Evolutionary conservation across 306 rosid genomes (phyloP), one percentile per base, ranked within the genome.

Genomic region (Vicia villosa): DNA sequence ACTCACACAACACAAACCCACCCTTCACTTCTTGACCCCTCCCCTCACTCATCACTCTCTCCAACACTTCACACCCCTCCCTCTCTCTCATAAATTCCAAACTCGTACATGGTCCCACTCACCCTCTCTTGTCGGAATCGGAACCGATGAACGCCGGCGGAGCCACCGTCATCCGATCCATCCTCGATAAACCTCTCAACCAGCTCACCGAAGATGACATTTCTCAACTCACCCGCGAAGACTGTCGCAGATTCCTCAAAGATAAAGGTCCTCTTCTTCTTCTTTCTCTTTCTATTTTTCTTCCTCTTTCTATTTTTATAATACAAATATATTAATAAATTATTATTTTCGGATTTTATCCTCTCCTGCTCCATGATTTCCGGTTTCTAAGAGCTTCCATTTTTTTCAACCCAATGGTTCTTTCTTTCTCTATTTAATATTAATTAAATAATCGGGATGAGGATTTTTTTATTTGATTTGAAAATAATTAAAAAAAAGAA

Each of bases 191-290:
- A 74, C 99, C 99, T 52, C 92, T 95, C 20, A 81, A 70, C 74
- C 96, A 89, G 76, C 87, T 95, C 67, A 95, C 97, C 20, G 99
- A 95, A 75, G 97, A 95, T 80, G 99, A 95, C 92, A 91, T 95
- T 87, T 91, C 97, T 11, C 96, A 95, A 83, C 92, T 95, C 89
- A 95, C 99, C 32, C 97, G 99, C 24, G 99, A 95, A 69, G 97
- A 91, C 76, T 95, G 97, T 78, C 97, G 99, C 79, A 95, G 87
- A 61, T 95, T 82, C 76, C 96, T 95, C 83, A 91, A 86, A 72
- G 97, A 91, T 52, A 95, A 95, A 91, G 99, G 99, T 87, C 63
- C 59, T 10, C 22, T 16, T n/a, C 1, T 5, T 21, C 62, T 26
- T 61, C 61, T 8, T 38, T 54, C 57, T 20, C 6, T 8, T n/a